These are phyloP conservation scores for Miscanthus lutarioriparius DNA, from an alignment of 176 grass and related monocot genomes.

Conservation along the genomic window DNA sequence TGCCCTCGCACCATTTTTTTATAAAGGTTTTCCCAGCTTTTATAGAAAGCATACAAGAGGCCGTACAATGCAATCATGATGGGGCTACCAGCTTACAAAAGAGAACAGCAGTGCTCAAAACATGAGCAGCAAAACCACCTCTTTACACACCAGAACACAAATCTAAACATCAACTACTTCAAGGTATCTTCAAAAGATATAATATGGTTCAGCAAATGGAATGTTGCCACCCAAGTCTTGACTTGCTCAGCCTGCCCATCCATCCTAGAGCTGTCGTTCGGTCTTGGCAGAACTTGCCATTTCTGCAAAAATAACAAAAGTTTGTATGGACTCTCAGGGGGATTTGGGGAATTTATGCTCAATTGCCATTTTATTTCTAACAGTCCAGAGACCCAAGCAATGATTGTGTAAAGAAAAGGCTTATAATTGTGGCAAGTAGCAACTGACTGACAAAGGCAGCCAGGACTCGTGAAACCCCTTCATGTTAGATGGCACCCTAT, in stretches of 20 bases:
- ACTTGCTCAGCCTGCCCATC: not conserved
- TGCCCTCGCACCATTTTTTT: not conserved
- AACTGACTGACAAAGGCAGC: not conserved
- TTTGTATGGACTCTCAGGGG: not conserved
- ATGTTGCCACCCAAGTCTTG: not conserved
- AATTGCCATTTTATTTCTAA: not conserved
- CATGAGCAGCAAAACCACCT: not conserved
- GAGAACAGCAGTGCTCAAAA: not conserved
- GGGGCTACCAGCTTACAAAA: not conserved
- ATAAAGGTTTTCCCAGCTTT: not conserved
- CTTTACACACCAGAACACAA: not conserved
- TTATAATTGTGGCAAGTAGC: not conserved
- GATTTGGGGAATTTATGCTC: not conserved
- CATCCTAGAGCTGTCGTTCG: not conserved
- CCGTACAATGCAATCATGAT: not conserved
- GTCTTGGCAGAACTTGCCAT: not conserved
- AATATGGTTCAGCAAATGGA: not conserved
- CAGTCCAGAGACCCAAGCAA: not conserved
- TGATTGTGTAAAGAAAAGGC: not conserved
- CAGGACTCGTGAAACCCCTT: not conserved
- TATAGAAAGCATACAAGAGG: not conserved
- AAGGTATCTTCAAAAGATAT: not conserved
- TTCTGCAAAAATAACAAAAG: not conserved
- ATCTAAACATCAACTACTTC: not conserved
- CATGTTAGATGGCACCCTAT: not conserved